phyloP scores from a whole-genome alignment of 768 basidiomycete genomes.

The Russula abietina region DNA sequence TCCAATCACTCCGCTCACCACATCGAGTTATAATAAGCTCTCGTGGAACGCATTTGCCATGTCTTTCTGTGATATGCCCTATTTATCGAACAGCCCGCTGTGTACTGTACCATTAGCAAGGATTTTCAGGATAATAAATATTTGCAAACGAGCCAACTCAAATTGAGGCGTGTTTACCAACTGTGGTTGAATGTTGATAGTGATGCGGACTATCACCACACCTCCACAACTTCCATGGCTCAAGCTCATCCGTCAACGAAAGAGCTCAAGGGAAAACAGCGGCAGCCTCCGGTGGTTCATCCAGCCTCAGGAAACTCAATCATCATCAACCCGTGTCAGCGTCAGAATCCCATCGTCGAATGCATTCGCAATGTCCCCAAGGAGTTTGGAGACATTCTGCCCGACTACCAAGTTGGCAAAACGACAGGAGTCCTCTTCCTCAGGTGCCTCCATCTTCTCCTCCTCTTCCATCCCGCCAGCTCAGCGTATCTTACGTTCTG shows the following conservation, averaged over 20 bases:
- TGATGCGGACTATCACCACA: no score
- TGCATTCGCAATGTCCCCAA: constrained; percentile 83
- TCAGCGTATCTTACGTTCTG: not conserved
- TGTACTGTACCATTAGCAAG: not conserved
- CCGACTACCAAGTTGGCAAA: constrained; percentile 92
- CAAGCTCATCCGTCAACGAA: not conserved
- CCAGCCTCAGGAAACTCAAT: constrained; percentile 33
- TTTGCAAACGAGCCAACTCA: not conserved
- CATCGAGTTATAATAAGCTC: not conserved
- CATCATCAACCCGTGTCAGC: constrained; percentile 38
- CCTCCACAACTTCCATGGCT: not conserved
- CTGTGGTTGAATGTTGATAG: no score
- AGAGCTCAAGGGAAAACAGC: constrained; percentile 2
- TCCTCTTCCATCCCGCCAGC: not conserved
- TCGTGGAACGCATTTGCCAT: not conserved
- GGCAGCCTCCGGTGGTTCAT: constrained; percentile 32
- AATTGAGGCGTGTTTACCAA: not conserved
- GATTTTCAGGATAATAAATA: not conserved
- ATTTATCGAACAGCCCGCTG: not conserved
- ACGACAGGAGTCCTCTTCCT: constrained; percentile 91
- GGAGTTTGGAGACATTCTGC: constrained; percentile 89
- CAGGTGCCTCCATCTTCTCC: constrained; percentile 45
- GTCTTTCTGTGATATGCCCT: not conserved
- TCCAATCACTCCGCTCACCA: not conserved
- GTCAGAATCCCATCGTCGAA: constrained; percentile 85